phyloP scores from a whole-genome alignment of 495 filamentous ascomycete genomes.

The Aspergillus bertholletiae region DNA sequence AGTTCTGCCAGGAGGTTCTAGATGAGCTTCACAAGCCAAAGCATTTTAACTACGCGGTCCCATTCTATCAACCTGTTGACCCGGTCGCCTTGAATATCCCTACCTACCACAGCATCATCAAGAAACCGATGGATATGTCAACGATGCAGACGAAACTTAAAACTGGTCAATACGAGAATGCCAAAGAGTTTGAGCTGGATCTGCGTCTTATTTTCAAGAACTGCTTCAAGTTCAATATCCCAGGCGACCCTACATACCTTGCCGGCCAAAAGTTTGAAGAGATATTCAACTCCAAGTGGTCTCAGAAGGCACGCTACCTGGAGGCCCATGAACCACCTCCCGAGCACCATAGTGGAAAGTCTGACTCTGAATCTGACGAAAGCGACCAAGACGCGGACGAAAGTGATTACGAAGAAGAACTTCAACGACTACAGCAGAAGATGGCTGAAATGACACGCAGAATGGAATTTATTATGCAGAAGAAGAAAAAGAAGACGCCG shows the following conservation, averaged over 20 bases:
- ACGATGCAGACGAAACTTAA: conserved; percentile 75
- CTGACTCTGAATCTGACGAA: conserved; percentile 58
- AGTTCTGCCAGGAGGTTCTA: conserved; percentile 81
- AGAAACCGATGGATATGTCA: conserved; percentile 90
- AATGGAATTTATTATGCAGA: conserved; percentile 48
- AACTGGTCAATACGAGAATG: conserved; percentile 74
- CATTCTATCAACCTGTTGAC: conserved; percentile 82
- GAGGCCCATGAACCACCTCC: conserved; percentile 64
- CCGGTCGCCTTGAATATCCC: conserved; percentile 94
- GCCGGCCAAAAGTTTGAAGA: conserved; percentile 68
- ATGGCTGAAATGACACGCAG: conserved; percentile 58
- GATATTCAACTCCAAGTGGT: conserved; percentile 70
- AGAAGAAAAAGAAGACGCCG: conserved; percentile 65
- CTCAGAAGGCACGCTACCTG: conserved; percentile 71
- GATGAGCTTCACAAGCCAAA: conserved; percentile 75
- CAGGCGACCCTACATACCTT: conserved; percentile 65
- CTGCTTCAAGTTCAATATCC: conserved; percentile 87
- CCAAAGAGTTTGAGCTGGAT: conserved; percentile 83
- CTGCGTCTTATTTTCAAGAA: conserved; percentile 81
- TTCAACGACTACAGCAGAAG: conserved; percentile 63
- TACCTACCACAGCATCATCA: conserved; percentile 87
- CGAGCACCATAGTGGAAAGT: conserved; percentile 37
- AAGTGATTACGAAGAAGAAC: conserved; percentile 62
- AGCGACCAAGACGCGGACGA: conserved; percentile 64
- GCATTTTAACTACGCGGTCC: conserved; percentile 57